A percentile compares a stretch with the other conserved stretches of the same genome.
These are phyloP conservation scores for Nannizzia gypsea DNA, from an alignment of 2,329 filamentous ascomycete species.

Conservation along the genomic window DNA sequence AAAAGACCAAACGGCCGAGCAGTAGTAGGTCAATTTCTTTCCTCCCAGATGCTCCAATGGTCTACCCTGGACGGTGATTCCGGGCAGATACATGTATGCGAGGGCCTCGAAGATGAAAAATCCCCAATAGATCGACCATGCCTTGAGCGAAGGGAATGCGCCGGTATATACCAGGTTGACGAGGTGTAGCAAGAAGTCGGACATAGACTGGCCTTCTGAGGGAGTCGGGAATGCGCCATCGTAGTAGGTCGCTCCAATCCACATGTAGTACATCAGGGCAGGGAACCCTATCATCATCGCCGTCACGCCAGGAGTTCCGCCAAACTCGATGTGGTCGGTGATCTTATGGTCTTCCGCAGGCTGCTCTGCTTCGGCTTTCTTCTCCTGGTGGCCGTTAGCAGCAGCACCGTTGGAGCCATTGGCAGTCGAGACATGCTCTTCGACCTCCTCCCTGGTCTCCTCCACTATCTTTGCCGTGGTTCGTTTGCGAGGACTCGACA, in stretches of 20 bases:
- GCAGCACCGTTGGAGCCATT: neutral
- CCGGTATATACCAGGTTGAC: constrained; percentile 63
- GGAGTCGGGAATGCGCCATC: constrained; percentile 66
- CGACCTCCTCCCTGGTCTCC: neutral
- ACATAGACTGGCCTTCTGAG: constrained; percentile 51
- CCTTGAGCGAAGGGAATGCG: constrained; percentile 68
- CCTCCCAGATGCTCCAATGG: constrained; percentile 69
- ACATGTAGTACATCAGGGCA: constrained; percentile 98
- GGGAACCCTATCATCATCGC: constrained; percentile 89
- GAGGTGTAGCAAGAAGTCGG: constrained; percentile 62
- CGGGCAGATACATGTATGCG: constrained; percentile 76
- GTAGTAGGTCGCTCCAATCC: constrained; percentile 90
- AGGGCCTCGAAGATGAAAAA: constrained; percentile 78
- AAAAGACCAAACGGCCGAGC: constrained; percentile 76
- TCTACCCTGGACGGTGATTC: constrained; percentile 79
- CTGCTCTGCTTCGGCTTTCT: neutral
- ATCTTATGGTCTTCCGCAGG: constrained; percentile 22
- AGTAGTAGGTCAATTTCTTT: constrained; percentile 87
- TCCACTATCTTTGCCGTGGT: constrained; percentile 10
- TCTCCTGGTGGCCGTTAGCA: neutral
- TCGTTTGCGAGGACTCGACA: constrained; percentile 11
- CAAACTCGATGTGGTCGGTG: constrained; percentile 62
- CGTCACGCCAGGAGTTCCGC: constrained; percentile 66
- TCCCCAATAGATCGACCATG: constrained; percentile 89
- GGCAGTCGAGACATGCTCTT: constrained; percentile 11